A percentile compares a stretch with the other conserved stretches of the same genome.
phyloP scores from a whole-genome alignment of 2,329 filamentous ascomycete species.

The Colletotrichum karsti region DNA sequence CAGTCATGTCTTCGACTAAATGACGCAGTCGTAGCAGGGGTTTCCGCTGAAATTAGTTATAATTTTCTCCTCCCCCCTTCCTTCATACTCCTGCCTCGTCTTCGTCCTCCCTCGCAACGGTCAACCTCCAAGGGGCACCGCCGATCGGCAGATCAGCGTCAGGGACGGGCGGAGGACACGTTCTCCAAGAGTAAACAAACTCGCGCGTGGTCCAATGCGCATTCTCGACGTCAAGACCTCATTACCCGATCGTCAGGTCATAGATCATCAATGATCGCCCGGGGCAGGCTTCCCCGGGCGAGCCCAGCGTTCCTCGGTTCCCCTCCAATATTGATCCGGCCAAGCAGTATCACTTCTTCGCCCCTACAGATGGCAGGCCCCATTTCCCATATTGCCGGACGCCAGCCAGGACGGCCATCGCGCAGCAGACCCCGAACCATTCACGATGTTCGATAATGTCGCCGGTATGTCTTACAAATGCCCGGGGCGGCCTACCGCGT shows the following conservation, averaged over 20 bases:
- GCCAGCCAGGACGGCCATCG: background rate
- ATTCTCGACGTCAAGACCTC: background rate
- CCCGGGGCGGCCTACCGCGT: background rate
- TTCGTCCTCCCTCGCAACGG: background rate
- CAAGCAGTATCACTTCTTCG: background rate
- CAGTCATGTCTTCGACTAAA: background rate
- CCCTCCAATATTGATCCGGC: background rate
- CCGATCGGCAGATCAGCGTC: background rate
- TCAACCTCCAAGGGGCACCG: background rate
- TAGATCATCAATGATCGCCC: conserved; percentile 7
- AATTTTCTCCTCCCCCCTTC: background rate
- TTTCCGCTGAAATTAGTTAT: background rate
- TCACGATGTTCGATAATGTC: background rate
- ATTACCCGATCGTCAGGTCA: background rate
- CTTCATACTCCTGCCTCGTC: background rate
- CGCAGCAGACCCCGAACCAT: background rate
- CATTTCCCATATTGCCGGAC: background rate
- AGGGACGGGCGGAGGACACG: background rate
- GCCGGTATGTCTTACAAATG: background rate
- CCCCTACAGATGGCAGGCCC: background rate
- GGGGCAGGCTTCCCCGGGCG: background rate
- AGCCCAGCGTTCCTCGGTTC: background rate
- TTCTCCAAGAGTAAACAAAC: background rate
- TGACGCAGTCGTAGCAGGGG: background rate
- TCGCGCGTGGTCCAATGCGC: background rate